Base-by-base conservation (phyloP, 164 flowering plant species). In the Buxus sempervirens region DNA sequence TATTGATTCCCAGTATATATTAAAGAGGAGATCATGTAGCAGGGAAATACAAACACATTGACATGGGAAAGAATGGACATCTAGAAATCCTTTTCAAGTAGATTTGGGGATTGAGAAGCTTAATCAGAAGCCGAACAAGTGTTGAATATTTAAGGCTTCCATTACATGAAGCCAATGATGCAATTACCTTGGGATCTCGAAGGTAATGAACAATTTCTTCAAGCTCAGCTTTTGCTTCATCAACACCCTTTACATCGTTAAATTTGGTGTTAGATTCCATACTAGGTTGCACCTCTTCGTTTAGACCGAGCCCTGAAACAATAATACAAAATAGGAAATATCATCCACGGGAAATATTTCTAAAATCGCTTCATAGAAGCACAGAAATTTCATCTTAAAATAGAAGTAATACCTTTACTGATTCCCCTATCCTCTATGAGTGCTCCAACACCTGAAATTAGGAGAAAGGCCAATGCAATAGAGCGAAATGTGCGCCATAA, bases 191-290 rank as follows among this genome's bases (percentile, higher is more conserved):
- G 12, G 94, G 94, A 80, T 88, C 91, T 58, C 96, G 89, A 66
- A 96, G 97, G 75, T 96, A 96, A 72, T 96, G 98, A 70, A 96
- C 98, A 79, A 96, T 93, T 79, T 96, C 99, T 79, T 93, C 99
- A 26, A 96, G 82, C 82, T 96, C 99, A 60, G 89, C 82, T 79
- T 96, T 96, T 62, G 99, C 99, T 76, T 96, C 99, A 84, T 96
- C 99, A 62, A 93, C 95, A 72, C 99, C 99, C 78, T 96, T 96
- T 19, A 96, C 98, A 70, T 96, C 99, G 77, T 56, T 86, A 73
- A 96, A 93, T 71, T 93, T 96, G 61, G 99, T 93, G 65, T 77
- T 90, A 1, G 99, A 87, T 68, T 89, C 97, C 93, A 90, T 74
- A 73, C 79, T 93, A 67, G 98, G 95, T 56, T 93, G 98, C 74